Conservation (phyloP, 139 green algal species). For the Chlamydomonas applanata region DNA sequence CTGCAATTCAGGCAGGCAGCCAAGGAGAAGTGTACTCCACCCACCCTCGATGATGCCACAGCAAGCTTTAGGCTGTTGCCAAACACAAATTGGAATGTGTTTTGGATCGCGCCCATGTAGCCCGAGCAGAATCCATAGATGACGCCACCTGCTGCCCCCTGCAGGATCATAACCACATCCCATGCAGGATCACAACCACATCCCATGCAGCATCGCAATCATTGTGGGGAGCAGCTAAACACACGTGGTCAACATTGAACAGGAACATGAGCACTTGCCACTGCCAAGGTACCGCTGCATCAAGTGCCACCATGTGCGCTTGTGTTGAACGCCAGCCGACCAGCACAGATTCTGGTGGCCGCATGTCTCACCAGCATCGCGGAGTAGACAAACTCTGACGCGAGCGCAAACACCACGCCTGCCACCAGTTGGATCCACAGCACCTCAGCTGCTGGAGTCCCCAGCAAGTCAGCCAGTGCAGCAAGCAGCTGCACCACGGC, state of each 20-base stretch:
- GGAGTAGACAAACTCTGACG: slow-evolving; percentile 30
- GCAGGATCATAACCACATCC: background rate
- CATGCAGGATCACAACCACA: too few relatives aligned
- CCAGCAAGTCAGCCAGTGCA: slow-evolving; percentile 17
- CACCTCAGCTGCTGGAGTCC: slow-evolving; percentile 29
- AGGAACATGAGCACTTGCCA: too few relatives aligned
- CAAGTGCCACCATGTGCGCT: slow-evolving; percentile 2
- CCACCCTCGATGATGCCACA: background rate
- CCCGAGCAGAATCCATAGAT: background rate
- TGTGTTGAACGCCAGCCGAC: background rate
- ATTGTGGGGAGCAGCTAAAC: too few relatives aligned
- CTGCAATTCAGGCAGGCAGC: too few relatives aligned
- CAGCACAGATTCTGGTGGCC: background rate
- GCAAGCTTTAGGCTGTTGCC: background rate
- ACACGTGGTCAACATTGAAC: too few relatives aligned
- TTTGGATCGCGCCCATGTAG: background rate
- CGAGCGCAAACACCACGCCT: slow-evolving; percentile 24
- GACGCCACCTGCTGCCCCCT: background rate
- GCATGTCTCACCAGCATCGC: slow-evolving; percentile 7
- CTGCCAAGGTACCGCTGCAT: too few relatives aligned
- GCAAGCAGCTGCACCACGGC: slow-evolving; percentile 24
- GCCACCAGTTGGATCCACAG: slow-evolving; percentile 32
- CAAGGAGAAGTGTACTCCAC: too few relatives aligned
- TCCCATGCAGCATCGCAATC: too few relatives aligned
- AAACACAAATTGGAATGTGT: background rate